phyloP scores from a whole-genome alignment of 2,329 filamentous ascomycete species.

The Fonsecaea monophora region DNA sequence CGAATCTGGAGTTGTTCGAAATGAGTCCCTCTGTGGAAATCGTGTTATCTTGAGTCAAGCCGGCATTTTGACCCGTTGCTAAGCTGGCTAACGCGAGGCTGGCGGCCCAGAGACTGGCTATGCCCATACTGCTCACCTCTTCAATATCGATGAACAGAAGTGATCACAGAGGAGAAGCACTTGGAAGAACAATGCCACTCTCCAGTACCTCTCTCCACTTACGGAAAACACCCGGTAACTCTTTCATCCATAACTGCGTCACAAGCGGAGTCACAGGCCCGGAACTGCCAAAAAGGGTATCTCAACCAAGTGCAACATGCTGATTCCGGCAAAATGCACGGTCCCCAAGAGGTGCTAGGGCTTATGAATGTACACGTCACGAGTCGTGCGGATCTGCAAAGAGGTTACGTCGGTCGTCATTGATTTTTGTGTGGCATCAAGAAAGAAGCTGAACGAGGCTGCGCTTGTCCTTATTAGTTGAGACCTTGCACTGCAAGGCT shows the following conservation, averaged over 20 bases:
- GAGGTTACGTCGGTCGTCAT: not conserved
- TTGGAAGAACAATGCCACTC: not conserved
- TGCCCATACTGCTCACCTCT: not conserved
- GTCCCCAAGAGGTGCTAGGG: not conserved
- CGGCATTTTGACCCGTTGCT: conserved; percentile 19
- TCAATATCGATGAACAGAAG: not conserved
- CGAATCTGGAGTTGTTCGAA: conserved; percentile 23
- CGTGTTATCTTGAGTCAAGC: conserved; percentile 28
- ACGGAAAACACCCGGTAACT: not conserved
- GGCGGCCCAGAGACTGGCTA: not conserved
- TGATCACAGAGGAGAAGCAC: not conserved
- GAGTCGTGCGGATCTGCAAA: not conserved
- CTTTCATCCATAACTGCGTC: not conserved
- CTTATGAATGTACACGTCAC: conserved; percentile 6
- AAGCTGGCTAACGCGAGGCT: not conserved
- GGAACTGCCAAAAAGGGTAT: not conserved
- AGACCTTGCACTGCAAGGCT: not conserved
- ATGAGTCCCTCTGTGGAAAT: conserved; percentile 28
- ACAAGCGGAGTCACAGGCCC: not conserved
- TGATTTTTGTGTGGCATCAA: not conserved
- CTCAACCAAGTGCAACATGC: not conserved
- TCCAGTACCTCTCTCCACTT: not conserved
- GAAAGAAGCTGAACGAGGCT: conserved; percentile 9
- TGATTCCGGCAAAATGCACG: not conserved
- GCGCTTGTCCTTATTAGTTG: conserved; percentile 1